phyloP scores from a whole-genome alignment of 2,329 filamentous ascomycete species.

The Penicillium sp. region DNA sequence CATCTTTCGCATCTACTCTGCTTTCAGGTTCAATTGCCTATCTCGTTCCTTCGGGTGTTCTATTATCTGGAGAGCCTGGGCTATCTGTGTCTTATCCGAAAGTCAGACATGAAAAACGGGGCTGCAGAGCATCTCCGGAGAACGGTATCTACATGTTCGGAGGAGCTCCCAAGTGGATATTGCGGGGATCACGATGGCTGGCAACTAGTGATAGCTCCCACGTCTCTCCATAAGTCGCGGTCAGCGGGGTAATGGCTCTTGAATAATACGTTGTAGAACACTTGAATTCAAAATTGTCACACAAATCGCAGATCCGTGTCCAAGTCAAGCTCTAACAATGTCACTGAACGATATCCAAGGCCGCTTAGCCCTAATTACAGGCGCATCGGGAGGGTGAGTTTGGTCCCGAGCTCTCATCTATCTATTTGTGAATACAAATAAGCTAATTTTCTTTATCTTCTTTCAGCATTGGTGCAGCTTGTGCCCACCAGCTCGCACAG shows the following conservation, averaged over 20 bases:
- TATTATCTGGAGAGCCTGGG: not conserved
- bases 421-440: not conserved
- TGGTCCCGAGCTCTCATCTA: not conserved
- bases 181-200: not conserved
- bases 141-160: not conserved
- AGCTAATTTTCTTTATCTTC: constrained; percentile 1
- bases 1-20: not conserved
- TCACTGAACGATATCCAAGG: constrained; percentile 52
- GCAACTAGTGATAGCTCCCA: not conserved
- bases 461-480: constrained; percentile 61
- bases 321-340: constrained; percentile 8
- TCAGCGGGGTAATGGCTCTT: not conserved
- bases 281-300: too few relatives aligned
- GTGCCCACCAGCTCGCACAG: constrained; percentile 58
- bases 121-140: not conserved
- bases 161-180: not conserved
- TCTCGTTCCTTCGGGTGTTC: not conserved
- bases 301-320: too few relatives aligned
- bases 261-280: not conserved
- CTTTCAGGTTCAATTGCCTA: not conserved
- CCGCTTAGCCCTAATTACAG: constrained; percentile 61
- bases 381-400: constrained; percentile 61
- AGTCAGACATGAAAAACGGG: too few relatives aligned
- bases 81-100: too few relatives aligned
- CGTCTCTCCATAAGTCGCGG: not conserved